phyloP scores from a whole-genome alignment of 2,329 filamentous ascomycete genomes.

The Aspergillus sp. region DNA sequence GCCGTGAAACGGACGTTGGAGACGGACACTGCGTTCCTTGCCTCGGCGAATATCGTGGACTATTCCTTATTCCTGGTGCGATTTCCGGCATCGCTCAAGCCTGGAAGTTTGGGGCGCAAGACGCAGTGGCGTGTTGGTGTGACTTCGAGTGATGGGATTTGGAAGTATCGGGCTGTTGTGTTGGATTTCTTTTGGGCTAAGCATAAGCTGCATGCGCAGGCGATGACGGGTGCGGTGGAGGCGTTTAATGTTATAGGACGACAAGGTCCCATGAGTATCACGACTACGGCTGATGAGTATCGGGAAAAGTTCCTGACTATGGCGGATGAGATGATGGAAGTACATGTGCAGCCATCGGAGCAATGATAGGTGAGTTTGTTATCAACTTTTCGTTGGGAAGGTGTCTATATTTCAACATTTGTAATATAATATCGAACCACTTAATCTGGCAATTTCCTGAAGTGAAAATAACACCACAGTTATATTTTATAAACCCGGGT shows the following conservation, averaged over 20 bases:
- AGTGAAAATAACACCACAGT: background rate
- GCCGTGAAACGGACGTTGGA: conserved; percentile 57
- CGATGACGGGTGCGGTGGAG: conserved; percentile 65
- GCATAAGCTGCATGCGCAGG: conserved; percentile 65
- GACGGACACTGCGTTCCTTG: conserved; percentile 63
- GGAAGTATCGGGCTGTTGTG: conserved; percentile 66
- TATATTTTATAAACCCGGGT: background rate
- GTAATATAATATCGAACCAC: background rate
- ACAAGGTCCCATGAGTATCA: conserved; percentile 73
- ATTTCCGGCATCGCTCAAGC: conserved; percentile 44
- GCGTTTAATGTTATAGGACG: conserved; percentile 63
- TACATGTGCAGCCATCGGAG: conserved; percentile 15
- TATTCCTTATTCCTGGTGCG: conserved; percentile 74
- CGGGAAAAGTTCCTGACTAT: conserved; percentile 56
- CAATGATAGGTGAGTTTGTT: background rate
- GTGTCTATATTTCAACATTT: background rate
- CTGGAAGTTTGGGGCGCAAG: conserved; percentile 31
- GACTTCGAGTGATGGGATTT: conserved; percentile 61
- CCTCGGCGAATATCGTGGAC: conserved; percentile 66
- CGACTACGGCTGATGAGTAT: conserved; percentile 68
- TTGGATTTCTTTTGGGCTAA: conserved; percentile 80
- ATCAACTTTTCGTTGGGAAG: background rate
- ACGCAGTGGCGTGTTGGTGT: conserved; percentile 63
- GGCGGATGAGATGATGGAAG: conserved; percentile 49
- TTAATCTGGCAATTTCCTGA: background rate